Evolutionary conservation across 202 grass and related monocot genomes (phyloP).

Genomic region (Eragrostis tef): DNA sequence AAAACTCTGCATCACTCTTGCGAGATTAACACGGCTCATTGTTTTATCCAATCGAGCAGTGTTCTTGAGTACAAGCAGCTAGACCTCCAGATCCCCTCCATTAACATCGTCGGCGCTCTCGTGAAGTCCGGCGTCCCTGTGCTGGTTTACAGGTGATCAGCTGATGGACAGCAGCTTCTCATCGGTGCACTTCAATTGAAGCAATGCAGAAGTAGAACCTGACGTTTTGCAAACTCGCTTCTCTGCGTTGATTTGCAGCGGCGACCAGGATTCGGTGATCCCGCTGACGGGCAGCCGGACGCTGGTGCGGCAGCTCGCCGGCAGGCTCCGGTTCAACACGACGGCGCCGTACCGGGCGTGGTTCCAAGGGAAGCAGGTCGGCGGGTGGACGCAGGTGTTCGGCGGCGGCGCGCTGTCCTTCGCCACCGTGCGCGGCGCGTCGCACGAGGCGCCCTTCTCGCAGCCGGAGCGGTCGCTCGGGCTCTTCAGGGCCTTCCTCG

Average conservation of each 20-base stretch:
- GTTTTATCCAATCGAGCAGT: conserved; percentile 50
- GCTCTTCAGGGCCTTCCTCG: conserved; percentile 80
- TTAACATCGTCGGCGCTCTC: conserved; percentile 66
- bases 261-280: conserved; percentile 93
- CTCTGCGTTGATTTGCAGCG: conserved; percentile 47
- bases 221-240: neutral
- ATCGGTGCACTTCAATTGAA: no score
- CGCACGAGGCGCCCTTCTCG: conserved; percentile 92
- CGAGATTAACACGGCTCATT: neutral
- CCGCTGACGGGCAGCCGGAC: conserved; percentile 82
- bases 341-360: conserved; percentile 79
- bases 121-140: conserved; percentile 68
- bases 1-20: neutral
- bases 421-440: conserved; percentile 77
- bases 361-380: conserved; percentile 91
- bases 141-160: conserved; percentile 75
- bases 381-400: conserved; percentile 88
- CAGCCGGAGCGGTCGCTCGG: conserved; percentile 84
- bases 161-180: neutral
- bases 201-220: neutral
- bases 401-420: conserved; percentile 68
- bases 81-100: conserved; percentile 76
- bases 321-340: conserved; percentile 64
- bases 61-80: conserved; percentile 88
- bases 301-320: conserved; percentile 69